phyloP scores from a whole-genome alignment of 352 stramenopile genomes.

The Phytopythium ostracodes region DNA sequence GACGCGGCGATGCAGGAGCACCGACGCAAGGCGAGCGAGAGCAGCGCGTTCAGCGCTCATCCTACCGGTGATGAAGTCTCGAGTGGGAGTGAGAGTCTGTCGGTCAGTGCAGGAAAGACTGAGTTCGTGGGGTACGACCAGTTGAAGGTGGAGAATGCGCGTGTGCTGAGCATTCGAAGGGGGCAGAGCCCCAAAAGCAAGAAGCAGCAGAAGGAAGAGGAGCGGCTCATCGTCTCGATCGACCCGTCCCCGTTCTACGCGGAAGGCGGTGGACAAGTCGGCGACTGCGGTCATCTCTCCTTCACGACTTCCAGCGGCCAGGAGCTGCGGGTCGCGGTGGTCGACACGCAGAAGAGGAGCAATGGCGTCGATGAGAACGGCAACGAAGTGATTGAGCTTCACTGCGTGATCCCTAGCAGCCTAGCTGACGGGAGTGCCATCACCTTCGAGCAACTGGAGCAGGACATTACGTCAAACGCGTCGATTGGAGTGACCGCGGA shows the following conservation, averaged over 20 bases:
- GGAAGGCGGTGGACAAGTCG: slow-evolving; percentile 74
- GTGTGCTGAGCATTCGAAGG: slow-evolving; percentile 33
- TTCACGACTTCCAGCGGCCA: slow-evolving; percentile 13
- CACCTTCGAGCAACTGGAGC: slow-evolving; percentile 24
- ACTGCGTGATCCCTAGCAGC: slow-evolving; percentile 32
- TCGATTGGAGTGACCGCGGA: slow-evolving; percentile 22
- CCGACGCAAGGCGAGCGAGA: slow-evolving; percentile 42
- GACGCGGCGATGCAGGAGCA: slow-evolving; percentile 41
- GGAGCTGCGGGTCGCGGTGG: slow-evolving; percentile 20
- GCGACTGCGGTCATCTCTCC: slow-evolving; percentile 43
- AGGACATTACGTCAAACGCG: slow-evolving; percentile 10
- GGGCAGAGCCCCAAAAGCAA: slow-evolving; percentile 9
- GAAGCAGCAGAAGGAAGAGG: background rate
- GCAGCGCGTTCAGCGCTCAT: slow-evolving; percentile 33
- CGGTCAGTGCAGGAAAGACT: slow-evolving; percentile 6
- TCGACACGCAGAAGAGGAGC: slow-evolving; percentile 34
- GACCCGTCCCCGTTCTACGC: slow-evolving; percentile 73
- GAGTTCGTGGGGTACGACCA: slow-evolving; percentile 65
- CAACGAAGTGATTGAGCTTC: slow-evolving; percentile 37
- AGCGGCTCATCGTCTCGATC: slow-evolving; percentile 28
- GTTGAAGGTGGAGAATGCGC: slow-evolving; percentile 26
- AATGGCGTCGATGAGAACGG: slow-evolving; percentile 36
- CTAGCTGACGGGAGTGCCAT: slow-evolving; percentile 10
- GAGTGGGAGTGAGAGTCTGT: background rate
- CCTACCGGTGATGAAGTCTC: background rate